Evolutionary conservation across 805 yeast species (phyloP).

Genomic region (Metschnikowia bowlesiae): DNA sequence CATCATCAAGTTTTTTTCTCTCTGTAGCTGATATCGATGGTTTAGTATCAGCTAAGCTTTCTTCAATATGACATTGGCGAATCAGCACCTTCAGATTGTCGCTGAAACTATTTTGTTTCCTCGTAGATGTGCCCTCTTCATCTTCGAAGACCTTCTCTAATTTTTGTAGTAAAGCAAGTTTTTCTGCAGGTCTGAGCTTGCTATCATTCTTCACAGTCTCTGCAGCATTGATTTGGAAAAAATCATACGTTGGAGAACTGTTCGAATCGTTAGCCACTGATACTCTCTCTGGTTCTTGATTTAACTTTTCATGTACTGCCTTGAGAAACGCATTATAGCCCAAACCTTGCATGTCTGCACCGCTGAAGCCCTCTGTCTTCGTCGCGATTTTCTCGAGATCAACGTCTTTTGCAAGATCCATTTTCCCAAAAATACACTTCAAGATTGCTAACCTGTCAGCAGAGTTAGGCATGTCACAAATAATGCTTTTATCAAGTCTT

Average conservation of each 20-base stretch:
- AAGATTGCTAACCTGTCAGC: constrained; percentile 75
- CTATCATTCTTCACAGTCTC: constrained; percentile 22
- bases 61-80: constrained; percentile 49
- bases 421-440: constrained; percentile 51
- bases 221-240: constrained; percentile 38
- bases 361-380: constrained; percentile 73
- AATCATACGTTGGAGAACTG: constrained; percentile 25
- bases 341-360: constrained; percentile 92
- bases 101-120: constrained; percentile 4
- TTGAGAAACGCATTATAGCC: constrained; percentile 87
- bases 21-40: constrained; percentile 85
- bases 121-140: constrained; percentile 3
- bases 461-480: constrained; percentile 79
- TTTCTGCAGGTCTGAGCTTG: constrained; percentile 35
- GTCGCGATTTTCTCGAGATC: constrained; percentile 51
- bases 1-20: constrained; percentile 51
- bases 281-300: constrained; percentile 28
- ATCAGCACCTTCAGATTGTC: constrained; percentile 40
- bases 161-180: constrained; percentile 38
- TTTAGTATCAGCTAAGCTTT: constrained; percentile 70
- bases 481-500: constrained; percentile 84
- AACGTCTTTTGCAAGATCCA: constrained; percentile 52
- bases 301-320: constrained; percentile 72
- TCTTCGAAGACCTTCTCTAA: constrained; percentile 34
- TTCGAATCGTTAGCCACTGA: constrained; percentile 12